Percentiles rank a stretch among this genome's conserved stretches.
Evolutionary conservation across 2,329 filamentous ascomycete species (phyloP).

Genomic region (Venturia nashicola): DNA sequence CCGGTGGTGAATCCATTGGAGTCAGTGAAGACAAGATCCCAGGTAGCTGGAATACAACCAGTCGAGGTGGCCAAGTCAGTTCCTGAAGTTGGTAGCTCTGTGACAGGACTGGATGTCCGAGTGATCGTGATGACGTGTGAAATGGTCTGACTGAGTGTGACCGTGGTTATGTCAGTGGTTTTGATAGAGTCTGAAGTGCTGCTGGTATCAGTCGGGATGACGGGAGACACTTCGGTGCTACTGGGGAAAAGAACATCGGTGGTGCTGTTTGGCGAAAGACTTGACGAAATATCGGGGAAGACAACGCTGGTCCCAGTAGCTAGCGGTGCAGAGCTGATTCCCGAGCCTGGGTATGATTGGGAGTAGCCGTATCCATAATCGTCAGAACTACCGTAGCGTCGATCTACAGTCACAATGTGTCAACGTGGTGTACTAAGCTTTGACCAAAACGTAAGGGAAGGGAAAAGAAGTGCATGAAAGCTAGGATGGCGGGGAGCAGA

Average conservation of each 20-base stretch:
- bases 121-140: neutral
- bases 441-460: neutral
- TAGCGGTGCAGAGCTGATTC: neutral
- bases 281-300: neutral
- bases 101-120: neutral
- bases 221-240: neutral
- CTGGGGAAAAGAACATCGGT: neutral
- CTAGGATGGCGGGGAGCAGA: neutral
- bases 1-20: neutral
- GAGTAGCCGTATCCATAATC: neutral
- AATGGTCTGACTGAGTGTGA: neutral
- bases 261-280: neutral
- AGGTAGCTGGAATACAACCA: neutral
- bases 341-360: neutral
- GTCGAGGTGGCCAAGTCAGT: neutral
- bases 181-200: neutral
- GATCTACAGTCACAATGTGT: neutral
- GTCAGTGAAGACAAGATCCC: neutral
- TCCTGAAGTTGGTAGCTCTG: neutral
- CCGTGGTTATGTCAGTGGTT: neutral
- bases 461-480: neutral
- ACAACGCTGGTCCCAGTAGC: neutral
- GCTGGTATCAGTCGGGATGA: neutral
- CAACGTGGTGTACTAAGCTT: neutral
- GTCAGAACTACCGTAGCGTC: neutral